Conservation (phyloP, 2,329 filamentous ascomycete genomes). For the Daldinia sp. region DNA sequence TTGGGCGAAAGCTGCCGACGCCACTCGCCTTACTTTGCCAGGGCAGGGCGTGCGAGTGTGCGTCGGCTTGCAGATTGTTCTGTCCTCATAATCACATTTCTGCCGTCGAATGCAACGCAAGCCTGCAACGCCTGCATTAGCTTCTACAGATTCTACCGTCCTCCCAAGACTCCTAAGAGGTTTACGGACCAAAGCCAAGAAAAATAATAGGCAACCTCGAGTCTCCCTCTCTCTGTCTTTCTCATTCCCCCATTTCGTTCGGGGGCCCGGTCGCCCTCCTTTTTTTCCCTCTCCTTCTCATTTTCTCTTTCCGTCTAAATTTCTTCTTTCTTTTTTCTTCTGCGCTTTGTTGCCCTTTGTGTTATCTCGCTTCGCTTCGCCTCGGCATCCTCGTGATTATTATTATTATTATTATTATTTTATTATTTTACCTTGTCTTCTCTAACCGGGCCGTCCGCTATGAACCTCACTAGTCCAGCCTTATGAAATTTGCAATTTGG, state of each 20-base stretch:
- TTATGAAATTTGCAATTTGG: constrained; percentile 31
- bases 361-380: neutral
- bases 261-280: neutral
- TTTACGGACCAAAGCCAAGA: constrained; percentile 20
- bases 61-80: constrained; percentile 32
- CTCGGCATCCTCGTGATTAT: too few species aligned
- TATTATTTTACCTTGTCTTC: too few species aligned
- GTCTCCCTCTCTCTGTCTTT: neutral
- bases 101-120: constrained; percentile 36
- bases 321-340: neutral
- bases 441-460: constrained; percentile 14
- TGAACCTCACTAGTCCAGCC: neutral
- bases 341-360: constrained; percentile 9
- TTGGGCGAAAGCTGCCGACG: constrained; percentile 40
- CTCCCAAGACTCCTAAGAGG: constrained; percentile 18
- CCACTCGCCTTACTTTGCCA: constrained; percentile 47
- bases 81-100: constrained; percentile 35
- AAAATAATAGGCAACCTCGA: neutral
- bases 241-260: neutral
- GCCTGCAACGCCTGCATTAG: constrained; percentile 36
- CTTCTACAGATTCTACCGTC: constrained; percentile 18
- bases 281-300: neutral
- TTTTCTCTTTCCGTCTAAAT: neutral
- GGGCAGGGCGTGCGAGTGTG: constrained; percentile 40
- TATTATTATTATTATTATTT: too few species aligned